Base-by-base conservation (phyloP, 257 asterid genomes). In the Pogostemon cablin region DNA sequence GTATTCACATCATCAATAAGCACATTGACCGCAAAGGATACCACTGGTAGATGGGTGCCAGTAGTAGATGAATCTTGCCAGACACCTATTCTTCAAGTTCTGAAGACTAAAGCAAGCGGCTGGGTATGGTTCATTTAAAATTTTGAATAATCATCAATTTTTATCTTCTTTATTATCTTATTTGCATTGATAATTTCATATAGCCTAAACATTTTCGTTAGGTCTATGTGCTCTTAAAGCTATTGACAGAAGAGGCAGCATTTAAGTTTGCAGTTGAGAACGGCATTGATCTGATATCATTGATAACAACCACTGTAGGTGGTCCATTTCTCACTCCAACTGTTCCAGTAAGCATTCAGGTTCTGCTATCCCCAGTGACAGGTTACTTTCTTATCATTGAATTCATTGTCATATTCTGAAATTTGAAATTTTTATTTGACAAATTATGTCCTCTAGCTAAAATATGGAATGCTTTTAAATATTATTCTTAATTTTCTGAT, bases 1-100 rank as follows among this genome's bases (percentile, higher is more conserved):
- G 86, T 87, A 60, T 86, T 87, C 71, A 92, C 98, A 9, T 92
- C 96, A 65, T 89, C 96, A 5, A 78, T 87, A 52, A 92, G 98
- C 75, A 93, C 96, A 3, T 62, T 88, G 83, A 86, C 95, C 4
- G 91, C 97, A n/a, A 90, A 81, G 82, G 88, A 88, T 77, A 58
- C 74, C 76, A 79, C 67, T 0, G 97, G 88, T 11, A 66, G 72
- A 9, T 90, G 91, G 89, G 67, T 73, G 38, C 72, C 82, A 7
- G 55, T 81, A 38, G 96, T 93, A 3, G 95, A 93, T 66, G 98
- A 90, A 79, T 75, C 90, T 52, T 85, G 93, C 86, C 86, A 81
- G 67, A 67, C 80, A 43, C 67, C 83, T 0, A 59, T 84, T 47
- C 62, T 80, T 73, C 86, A 67, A 35, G 88, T 86, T 72, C 81